Conservation (phyloP, 1,139 yeast genomes). For the Zygosaccharomyces pseudobailii region DNA sequence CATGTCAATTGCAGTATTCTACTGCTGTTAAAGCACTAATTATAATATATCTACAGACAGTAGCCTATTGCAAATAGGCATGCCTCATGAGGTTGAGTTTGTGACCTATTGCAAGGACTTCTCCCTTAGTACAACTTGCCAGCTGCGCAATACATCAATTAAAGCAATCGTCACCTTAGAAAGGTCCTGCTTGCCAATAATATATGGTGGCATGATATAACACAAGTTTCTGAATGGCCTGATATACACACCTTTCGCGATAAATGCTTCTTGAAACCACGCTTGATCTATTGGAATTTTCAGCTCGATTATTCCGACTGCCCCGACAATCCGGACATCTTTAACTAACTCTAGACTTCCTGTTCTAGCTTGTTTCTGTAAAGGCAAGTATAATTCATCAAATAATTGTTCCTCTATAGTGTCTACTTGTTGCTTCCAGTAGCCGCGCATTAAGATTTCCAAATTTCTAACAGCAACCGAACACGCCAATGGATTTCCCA, state of each 20-base stretch:
- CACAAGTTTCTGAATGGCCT: conserved; percentile 27
- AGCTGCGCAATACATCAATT: neutral
- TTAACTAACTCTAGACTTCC: conserved; percentile 16
- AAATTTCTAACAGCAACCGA: conserved; percentile 34
- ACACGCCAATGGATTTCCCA: conserved; percentile 38
- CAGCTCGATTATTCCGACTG: conserved; percentile 34
- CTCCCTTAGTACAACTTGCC: neutral
- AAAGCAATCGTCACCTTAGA: too few species aligned
- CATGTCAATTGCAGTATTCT: too few species aligned
- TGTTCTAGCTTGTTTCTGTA: conserved; percentile 15
- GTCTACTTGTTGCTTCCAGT: conserved; percentile 24
- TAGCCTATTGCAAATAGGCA: too few species aligned
- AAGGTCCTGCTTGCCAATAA: conserved; percentile 14
- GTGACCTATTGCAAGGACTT: neutral
- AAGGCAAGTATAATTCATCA: conserved; percentile 18
- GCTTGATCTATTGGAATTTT: conserved; percentile 18
- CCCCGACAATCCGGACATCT: conserved; percentile 31
- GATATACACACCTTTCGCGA: too few species aligned
- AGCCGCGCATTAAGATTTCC: conserved; percentile 28
- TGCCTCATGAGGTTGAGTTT: too few species aligned
- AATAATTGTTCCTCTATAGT: conserved; percentile 25
- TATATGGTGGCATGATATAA: conserved; percentile 33
- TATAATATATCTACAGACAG: too few species aligned
- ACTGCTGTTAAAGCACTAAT: too few species aligned
- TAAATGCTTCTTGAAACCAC: too few species aligned